Evolutionary conservation across 306 rosid genomes (phyloP), one percentile per base, ranked within the genome.

Genomic region (Biancaea sappan): DNA sequence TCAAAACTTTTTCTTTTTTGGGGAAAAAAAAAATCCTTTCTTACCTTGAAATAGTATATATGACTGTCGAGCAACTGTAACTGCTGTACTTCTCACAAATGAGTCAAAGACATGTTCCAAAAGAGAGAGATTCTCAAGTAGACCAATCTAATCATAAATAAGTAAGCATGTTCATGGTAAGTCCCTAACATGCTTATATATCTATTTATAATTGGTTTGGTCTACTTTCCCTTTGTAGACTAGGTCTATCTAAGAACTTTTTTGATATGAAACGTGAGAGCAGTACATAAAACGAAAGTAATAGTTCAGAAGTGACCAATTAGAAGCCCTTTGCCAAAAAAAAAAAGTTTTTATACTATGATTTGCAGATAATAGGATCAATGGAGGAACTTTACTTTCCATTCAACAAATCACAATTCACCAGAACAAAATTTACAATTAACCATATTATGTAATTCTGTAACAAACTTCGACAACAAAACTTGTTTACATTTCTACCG

Each of bases 361-460:
- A 35, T 46, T 68, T 58, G 69, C 43, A 28, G 44, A 58, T 34
- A 53, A 29, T 3, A 32, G 59, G 73, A 56, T 29, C 32, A 52
- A 24, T 18, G 3, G 40, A 32, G 16, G 7, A 9, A 31, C 6
- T 10, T 35, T 35, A 3, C 32, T 11, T 28, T 11, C 37, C 38
- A 43, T 8, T 26, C 38, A 31, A 13, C 15, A 54, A 19, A 18
- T 46, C 10, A 19, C 29, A 14, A 15, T 76, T 56, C 68, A 21
- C 46, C 50, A 19, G 1, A 19, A 53, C 66, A 53, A n/a, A 66
- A n/a, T 28, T 14, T 41, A 13, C 7, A 62, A 19, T 29, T 14
- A 59, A 37, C 57, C 18, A 2, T 40, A 21, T 32, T 34, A 3
- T 52, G 10, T 22, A 48, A n/a, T 5, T 13, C 28, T 47, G 52